Evolutionary conservation across 495 filamentous ascomycete genomes (phyloP).

Genomic region (Amniculicola lignicola): DNA sequence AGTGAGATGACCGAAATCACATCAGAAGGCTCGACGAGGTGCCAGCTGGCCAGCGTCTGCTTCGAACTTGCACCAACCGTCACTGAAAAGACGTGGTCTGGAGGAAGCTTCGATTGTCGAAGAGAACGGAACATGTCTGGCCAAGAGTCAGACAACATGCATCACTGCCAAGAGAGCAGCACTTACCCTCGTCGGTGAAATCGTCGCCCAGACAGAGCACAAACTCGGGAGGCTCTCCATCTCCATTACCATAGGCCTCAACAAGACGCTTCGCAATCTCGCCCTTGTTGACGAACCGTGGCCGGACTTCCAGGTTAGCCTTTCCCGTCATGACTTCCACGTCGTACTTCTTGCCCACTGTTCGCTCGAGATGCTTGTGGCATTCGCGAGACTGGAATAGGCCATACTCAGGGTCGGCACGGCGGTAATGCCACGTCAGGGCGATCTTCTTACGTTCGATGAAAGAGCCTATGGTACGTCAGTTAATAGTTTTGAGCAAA

Average conservation of each 20-base stretch:
- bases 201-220: constrained; percentile 90
- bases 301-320: constrained; percentile 92
- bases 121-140: constrained; percentile 49
- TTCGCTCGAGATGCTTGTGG: constrained; percentile 68
- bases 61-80: constrained; percentile 86
- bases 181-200: constrained; percentile 91
- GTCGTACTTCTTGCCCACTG: constrained; percentile 71
- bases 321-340: constrained; percentile 96
- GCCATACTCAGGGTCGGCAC: constrained; percentile 79
- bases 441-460: constrained; percentile 90
- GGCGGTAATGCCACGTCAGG: constrained; percentile 94
- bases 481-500: not conserved
- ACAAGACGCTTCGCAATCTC: constrained; percentile 82
- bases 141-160: not conserved
- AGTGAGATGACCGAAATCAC: constrained; percentile 76
- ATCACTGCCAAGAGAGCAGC: not conserved
- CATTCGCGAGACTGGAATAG: constrained; percentile 71
- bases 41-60: constrained; percentile 80
- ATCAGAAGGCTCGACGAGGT: constrained; percentile 80
- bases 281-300: constrained; percentile 94
- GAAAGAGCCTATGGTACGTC: constrained; percentile 59
- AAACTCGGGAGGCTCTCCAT: constrained; percentile 61
- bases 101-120: constrained; percentile 48
- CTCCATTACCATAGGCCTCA: constrained; percentile 55
- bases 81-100: constrained; percentile 73